These are phyloP conservation scores for Eimeria acervulina DNA, from an alignment of 169 alveolate genomes.

Conservation along the genomic window DNA sequence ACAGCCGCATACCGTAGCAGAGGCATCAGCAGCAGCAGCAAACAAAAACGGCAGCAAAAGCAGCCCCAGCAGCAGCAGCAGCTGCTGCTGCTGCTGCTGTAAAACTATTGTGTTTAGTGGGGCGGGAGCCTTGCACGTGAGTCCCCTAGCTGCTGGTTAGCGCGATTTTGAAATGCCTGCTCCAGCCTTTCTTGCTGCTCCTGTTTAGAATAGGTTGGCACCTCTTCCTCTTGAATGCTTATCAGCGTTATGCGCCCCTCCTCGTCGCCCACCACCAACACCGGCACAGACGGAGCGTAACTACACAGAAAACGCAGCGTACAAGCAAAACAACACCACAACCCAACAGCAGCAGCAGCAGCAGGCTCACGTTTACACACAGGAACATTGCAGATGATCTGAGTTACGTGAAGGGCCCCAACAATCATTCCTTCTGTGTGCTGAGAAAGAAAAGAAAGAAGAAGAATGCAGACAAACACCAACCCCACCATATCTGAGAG, in stretches of 20 bases:
- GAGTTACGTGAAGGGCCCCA: too few species aligned
- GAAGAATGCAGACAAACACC: not conserved
- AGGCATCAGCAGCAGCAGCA: not conserved
- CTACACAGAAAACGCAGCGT: conserved; percentile 67
- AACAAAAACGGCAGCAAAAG: too few species aligned
- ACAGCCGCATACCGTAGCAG: not conserved
- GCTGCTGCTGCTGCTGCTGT: conserved; percentile 15
- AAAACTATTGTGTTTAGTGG: not conserved
- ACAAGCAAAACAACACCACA: not conserved
- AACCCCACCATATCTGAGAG: conserved; percentile 80
- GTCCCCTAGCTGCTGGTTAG: not conserved
- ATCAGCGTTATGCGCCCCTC: conserved; percentile 92
- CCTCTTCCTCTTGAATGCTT: conserved; percentile 87
- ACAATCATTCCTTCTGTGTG: too few species aligned
- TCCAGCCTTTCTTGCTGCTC: conserved; percentile 77
- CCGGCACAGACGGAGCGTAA: conserved; percentile 91
- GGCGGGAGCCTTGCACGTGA: not conserved
- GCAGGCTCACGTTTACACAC: not conserved
- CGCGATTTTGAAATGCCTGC: conserved; percentile 35
- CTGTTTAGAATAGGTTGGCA: conserved; percentile 44
- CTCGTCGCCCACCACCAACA: conserved; percentile 93
- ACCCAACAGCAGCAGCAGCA: not conserved
- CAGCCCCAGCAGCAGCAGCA: too few species aligned
- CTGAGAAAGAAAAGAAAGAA: too few species aligned
- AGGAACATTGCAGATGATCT: too few species aligned